Evolutionary conservation across 108 stramenopile species (phyloP).

Genomic region (Stephanodiscus minutulus): DNA sequence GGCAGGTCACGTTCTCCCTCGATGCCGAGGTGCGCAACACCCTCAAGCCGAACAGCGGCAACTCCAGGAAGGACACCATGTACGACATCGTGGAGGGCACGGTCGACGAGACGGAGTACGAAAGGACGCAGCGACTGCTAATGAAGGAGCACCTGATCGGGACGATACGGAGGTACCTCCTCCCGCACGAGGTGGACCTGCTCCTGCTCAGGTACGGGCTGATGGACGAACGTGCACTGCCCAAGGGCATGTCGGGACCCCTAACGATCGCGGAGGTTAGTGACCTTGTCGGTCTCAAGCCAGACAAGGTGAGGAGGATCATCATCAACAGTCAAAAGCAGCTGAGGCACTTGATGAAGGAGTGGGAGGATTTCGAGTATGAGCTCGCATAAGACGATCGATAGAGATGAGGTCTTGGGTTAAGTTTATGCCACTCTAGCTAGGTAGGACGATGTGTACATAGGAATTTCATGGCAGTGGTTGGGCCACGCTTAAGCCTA

Average conservation of each 20-base stretch:
- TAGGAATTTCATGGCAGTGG: no score
- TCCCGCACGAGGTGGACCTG: conserved; percentile 61
- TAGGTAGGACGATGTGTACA: no score
- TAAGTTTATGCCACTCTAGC: no score
- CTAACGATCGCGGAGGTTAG: conserved; percentile 84
- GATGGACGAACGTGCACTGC: conserved; percentile 55
- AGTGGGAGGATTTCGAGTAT: conserved; percentile 71
- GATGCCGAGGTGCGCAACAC: conserved; percentile 64
- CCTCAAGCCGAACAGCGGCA: conserved; percentile 48
- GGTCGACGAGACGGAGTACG: conserved; percentile 56
- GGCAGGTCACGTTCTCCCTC: conserved; percentile 67
- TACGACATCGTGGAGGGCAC: conserved; percentile 58
- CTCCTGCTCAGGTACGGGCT: conserved; percentile 75
- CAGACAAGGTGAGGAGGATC: conserved; percentile 79
- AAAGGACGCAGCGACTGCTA: conserved; percentile 49
- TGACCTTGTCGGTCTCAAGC: conserved; percentile 68
- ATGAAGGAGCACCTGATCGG: conserved; percentile 73
- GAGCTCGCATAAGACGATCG: conserved; percentile 37
- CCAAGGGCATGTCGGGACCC: conserved; percentile 58
- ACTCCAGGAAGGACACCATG: conserved; percentile 52
- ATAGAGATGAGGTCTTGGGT: no score
- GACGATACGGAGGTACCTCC: conserved; percentile 58
- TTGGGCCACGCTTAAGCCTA: no score
- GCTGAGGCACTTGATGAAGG: conserved; percentile 59
- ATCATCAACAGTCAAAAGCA: conserved; percentile 72